Evolutionary conservation across 2,329 filamentous ascomycete species (phyloP).

Genomic region (Trichoderma endophyticum): DNA sequence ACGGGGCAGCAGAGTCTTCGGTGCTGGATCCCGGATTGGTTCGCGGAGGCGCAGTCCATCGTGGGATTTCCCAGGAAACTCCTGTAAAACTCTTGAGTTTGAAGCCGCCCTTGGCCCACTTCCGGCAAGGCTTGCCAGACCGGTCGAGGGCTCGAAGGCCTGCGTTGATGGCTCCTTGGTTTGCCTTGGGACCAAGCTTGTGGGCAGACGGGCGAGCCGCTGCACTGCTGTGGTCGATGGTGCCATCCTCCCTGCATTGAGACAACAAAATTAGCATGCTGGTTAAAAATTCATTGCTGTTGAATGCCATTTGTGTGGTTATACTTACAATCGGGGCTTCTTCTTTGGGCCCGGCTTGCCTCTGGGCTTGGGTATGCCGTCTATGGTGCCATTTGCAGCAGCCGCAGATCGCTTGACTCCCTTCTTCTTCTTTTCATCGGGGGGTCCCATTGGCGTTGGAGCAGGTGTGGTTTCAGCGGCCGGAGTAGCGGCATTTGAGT

Average conservation of each 20-base stretch:
- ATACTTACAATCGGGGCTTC: constrained; percentile 84
- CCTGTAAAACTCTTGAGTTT: constrained; percentile 91
- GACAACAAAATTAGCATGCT: background rate
- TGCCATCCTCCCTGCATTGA: constrained; percentile 57
- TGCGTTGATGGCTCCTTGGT: constrained; percentile 95
- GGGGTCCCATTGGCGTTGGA: constrained; percentile 57
- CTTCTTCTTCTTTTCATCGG: constrained; percentile 70
- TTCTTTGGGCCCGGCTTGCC: constrained; percentile 96
- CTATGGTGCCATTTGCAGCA: constrained; percentile 59
- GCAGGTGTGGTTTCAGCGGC: constrained; percentile 54
- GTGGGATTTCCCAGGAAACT: constrained; percentile 72
- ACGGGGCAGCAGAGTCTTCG: constrained; percentile 46
- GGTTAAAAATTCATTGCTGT: background rate
- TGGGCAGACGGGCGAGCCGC: constrained; percentile 55
- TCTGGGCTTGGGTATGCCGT: constrained; percentile 65
- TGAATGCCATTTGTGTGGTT: background rate
- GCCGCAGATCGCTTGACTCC: constrained; percentile 67
- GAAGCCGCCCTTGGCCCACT: constrained; percentile 82
- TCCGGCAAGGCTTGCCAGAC: constrained; percentile 85
- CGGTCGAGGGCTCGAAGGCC: constrained; percentile 91
- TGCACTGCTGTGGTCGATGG: constrained; percentile 55
- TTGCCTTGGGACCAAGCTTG: constrained; percentile 93
- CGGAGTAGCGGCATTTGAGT: constrained; percentile 60
- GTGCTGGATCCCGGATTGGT: constrained; percentile 44
- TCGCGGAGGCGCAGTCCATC: constrained; percentile 76